Percentiles rank a stretch among this genome's conserved stretches.
Evolutionary conservation across 2,329 filamentous ascomycete genomes (phyloP).

Genomic region (Lachnellula occidentalis): DNA sequence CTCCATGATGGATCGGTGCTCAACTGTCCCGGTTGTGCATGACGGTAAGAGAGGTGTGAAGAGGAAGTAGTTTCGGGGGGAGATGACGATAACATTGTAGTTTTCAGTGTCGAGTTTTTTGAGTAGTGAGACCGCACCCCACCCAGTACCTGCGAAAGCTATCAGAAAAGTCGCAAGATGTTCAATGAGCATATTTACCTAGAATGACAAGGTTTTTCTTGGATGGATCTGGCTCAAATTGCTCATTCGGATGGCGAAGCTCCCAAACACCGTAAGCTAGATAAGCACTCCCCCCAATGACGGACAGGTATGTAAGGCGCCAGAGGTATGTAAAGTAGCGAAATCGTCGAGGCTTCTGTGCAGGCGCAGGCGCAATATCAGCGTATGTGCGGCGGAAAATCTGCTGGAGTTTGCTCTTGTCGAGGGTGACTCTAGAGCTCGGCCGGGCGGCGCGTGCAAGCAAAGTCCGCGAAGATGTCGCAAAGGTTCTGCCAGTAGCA

Average conservation of each 20-base stretch:
- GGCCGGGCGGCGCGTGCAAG: slow-evolving; percentile 26
- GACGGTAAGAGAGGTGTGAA: slow-evolving; percentile 97
- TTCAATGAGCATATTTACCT: slow-evolving; percentile 50
- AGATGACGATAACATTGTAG: slow-evolving; percentile 98
- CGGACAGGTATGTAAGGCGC: slow-evolving; percentile 73
- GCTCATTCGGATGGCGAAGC: slow-evolving; percentile 74
- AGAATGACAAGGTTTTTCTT: slow-evolving; percentile 98
- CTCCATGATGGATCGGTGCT: slow-evolving; percentile 99
- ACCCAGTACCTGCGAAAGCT: slow-evolving; percentile 70
- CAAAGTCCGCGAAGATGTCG: slow-evolving; percentile 17
- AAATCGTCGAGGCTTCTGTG: slow-evolving; percentile 54
- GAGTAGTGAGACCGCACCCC: slow-evolving; percentile 91
- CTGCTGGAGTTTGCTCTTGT: slow-evolving; percentile 30
- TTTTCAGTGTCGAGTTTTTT: slow-evolving; percentile 99
- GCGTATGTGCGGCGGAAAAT: slow-evolving; percentile 41
- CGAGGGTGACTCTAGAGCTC: slow-evolving; percentile 17
- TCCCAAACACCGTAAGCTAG: slow-evolving; percentile 78
- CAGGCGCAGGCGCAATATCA: slow-evolving; percentile 30
- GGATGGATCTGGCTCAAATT: slow-evolving; percentile 69
- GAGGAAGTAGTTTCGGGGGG: slow-evolving; percentile 98
- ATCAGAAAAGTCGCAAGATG: slow-evolving; percentile 4
- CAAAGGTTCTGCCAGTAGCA: neutral
- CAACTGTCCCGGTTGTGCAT: slow-evolving; percentile 94
- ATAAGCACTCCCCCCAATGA: slow-evolving; percentile 63
- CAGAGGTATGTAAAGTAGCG: slow-evolving; percentile 72